Conservation (phyloP, 345 rosid genomes). For the Syzygium aqueum region DNA sequence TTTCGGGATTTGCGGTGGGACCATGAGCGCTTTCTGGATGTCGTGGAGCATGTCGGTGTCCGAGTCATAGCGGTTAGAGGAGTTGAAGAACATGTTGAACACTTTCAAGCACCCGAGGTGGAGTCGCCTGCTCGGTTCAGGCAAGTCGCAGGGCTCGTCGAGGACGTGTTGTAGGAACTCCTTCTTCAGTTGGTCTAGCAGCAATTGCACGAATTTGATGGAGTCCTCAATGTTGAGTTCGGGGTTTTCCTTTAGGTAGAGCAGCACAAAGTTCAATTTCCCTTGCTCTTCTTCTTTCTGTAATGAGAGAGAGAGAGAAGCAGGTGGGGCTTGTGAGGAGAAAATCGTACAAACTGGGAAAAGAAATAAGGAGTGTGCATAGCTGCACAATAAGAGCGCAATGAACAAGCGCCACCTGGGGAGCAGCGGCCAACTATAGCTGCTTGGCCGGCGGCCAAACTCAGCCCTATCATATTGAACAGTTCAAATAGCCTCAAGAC, state of each 20-base stretch:
- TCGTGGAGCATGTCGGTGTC: not conserved
- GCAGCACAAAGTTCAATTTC: not conserved
- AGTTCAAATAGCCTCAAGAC: not conserved
- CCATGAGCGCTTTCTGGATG: not conserved
- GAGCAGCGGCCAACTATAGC: not conserved
- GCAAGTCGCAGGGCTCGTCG: not conserved
- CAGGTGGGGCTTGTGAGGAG: not conserved
- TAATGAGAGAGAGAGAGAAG: not conserved
- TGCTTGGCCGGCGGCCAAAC: not conserved
- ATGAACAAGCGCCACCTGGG: not conserved
- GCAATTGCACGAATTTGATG: not conserved
- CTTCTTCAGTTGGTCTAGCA: not conserved
- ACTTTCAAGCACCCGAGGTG: not conserved
- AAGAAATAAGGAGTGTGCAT: not conserved
- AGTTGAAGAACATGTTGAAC: not conserved
- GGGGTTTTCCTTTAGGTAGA: not conserved
- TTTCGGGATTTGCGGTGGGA: not conserved
- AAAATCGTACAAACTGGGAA: not conserved
- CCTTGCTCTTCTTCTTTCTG: not conserved
- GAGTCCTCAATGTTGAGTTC: not conserved
- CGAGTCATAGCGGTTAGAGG: not conserved
- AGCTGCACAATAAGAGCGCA: not conserved
- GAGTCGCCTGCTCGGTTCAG: not conserved
- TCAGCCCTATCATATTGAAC: not conserved
- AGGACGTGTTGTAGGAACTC: not conserved